Percentiles rank a stretch among this genome's conserved stretches.
Evolutionary conservation across 2,329 filamentous ascomycete species (phyloP).

Genomic region (Lachnellula suecica): DNA sequence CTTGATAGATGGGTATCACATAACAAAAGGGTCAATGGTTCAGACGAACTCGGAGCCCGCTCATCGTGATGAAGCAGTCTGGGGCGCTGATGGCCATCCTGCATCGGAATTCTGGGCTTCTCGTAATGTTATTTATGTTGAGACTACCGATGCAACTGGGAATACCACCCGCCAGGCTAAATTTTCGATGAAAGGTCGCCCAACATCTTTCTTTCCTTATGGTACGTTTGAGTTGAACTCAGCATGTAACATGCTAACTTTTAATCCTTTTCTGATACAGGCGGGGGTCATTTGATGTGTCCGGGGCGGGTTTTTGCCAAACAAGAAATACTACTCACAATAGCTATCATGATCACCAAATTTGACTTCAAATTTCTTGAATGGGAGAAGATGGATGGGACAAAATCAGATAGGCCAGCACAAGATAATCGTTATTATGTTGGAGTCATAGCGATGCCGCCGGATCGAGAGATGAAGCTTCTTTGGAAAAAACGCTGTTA

Average conservation of each 20-base stretch:
- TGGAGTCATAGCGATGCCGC: conserved; percentile 13
- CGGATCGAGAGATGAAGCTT: conserved; percentile 14
- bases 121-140: conserved; percentile 19
- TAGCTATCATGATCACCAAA: conserved; percentile 14
- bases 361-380: conserved; percentile 15
- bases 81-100: conserved; percentile 15
- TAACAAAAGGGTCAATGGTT: conserved; percentile 15
- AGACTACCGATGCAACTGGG: conserved; percentile 15
- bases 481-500: neutral
- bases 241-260: neutral
- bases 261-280: neutral
- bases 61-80: conserved; percentile 7
- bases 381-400: conserved; percentile 6
- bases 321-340: conserved; percentile 14
- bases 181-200: conserved; percentile 13
- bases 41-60: conserved; percentile 16
- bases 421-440: conserved; percentile 6
- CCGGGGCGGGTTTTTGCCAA: conserved; percentile 22
- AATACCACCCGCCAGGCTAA: conserved; percentile 11
- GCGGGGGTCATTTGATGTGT: conserved; percentile 18
- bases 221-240: conserved; percentile 7
- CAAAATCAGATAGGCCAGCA: conserved; percentile 5
- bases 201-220: conserved; percentile 15
- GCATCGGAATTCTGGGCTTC: conserved; percentile 17
- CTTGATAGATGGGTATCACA: conserved; percentile 14